These are phyloP conservation scores for Lentinula sp. DNA, from an alignment of 768 basidiomycete species.

Conservation along the genomic window DNA sequence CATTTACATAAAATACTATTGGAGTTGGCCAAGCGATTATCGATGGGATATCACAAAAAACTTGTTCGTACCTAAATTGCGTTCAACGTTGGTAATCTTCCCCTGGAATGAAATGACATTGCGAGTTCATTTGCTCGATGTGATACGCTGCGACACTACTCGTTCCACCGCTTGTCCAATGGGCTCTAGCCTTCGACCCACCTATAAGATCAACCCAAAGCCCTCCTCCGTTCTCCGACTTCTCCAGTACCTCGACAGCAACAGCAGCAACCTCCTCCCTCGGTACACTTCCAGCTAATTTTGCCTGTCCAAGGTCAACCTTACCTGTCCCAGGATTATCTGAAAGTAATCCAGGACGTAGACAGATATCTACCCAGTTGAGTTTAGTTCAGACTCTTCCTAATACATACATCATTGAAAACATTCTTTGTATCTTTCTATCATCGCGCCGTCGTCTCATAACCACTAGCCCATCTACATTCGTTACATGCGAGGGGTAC, in stretches of 20 bases:
- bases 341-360: conserved; percentile 3
- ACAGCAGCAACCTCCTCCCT: conserved; percentile 5
- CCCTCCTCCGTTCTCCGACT: conserved; percentile 1
- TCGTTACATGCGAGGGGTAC: too few relatives aligned
- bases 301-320: neutral
- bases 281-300: neutral
- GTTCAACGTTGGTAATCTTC: too few relatives aligned
- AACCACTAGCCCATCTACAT: too few relatives aligned
- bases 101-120: too few relatives aligned
- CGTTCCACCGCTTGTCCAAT: neutral
- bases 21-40: too few relatives aligned
- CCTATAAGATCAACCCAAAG: conserved; percentile 2
- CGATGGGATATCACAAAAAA: too few relatives aligned
- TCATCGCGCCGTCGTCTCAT: too few relatives aligned
- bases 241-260: conserved; percentile 3
- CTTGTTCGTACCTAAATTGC: too few relatives aligned
- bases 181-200: neutral
- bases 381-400: neutral
- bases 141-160: conserved; percentile 1
- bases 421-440: too few relatives aligned
- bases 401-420: neutral
- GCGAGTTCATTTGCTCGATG: neutral
- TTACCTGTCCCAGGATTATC: conserved; percentile 2
- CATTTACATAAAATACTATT: too few relatives aligned
- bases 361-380: conserved; percentile 1